Base-by-base conservation (phyloP, 2,329 filamentous ascomycete genomes). In the Apiospora aurea region DNA sequence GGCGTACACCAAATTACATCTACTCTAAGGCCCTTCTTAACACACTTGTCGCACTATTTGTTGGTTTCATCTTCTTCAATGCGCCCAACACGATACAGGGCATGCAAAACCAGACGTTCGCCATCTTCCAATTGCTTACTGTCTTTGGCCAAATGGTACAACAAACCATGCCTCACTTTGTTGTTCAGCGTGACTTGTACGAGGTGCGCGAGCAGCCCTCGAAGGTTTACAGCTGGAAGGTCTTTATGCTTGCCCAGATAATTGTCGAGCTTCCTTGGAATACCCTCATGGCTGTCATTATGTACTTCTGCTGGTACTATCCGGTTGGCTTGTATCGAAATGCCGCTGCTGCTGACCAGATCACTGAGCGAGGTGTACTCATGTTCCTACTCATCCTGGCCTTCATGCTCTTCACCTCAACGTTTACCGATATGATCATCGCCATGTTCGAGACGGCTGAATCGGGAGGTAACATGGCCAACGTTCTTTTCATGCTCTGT, bases 201-300 rank as follows among this genome's bases (percentile, higher is more conserved):
- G 94, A 96, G 82, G 92, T 92, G 38, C 93, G 93, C 47, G 94
- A 96, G 82, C 89, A 93, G 2, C 93, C 92, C 0, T 93, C 91
- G 69, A 94, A 94, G 83, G 89, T 93, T 0, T 97, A 97, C 82
- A 90, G 89, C 57, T 97, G 94, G 94, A 89, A 91, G 78, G 90
- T 93, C 2, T 97, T 96, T 79, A 92, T 96, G 85, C 83, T 94
- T 18, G 89, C 92, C 71, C 93, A 95, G 79, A 92, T 97, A 73
- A 82, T 94, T 41, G 93, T 95, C 72, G 95, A 97, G 81, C 83
- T 97, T 1, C 92, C 94, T 0, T 97, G 93, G 91, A 94, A 96
- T 79, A 87, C 90, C 0, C 81, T 96, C 64, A 91, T 93, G 86
- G 89, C 89, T 5, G 85, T 91, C n/a, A 83, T 96, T 75, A 91